Percentiles rank a stretch among this genome's conserved stretches.
Evolutionary conservation across 371 early-diverging fungal genomes (phyloP).

Genomic region (Lichtheimia ornata): DNA sequence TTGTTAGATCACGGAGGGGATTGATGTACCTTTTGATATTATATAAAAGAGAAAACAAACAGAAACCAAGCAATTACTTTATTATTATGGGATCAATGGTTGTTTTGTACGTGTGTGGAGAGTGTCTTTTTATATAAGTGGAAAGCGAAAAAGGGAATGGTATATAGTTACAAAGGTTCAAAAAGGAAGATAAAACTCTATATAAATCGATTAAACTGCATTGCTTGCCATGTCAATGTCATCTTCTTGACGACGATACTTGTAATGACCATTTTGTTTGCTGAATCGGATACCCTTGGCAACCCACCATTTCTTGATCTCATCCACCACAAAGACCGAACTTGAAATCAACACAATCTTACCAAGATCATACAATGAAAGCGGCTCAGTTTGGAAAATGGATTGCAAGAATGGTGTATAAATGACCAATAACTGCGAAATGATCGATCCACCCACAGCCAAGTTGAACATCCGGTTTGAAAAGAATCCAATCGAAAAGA

Average conservation of each 20-base stretch:
- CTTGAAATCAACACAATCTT: slow-evolving; percentile 69
- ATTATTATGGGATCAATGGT: too few relatives aligned
- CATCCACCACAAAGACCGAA: slow-evolving; percentile 82
- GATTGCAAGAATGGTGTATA: slow-evolving; percentile 89
- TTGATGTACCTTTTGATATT: not conserved
- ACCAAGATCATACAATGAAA: slow-evolving; percentile 70
- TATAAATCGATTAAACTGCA: slow-evolving; percentile 9
- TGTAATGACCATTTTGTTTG: not conserved
- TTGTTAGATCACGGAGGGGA: slow-evolving; percentile 62
- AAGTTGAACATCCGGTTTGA: slow-evolving; percentile 88
- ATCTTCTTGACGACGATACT: slow-evolving; percentile 5
- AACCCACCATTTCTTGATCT: slow-evolving; percentile 60
- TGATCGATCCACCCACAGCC: slow-evolving; percentile 78
- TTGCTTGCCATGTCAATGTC: slow-evolving; percentile 10
- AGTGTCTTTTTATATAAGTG: not conserved
- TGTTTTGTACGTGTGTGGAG: too few relatives aligned
- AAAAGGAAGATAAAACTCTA: not conserved
- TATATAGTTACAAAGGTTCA: slow-evolving; percentile 2
- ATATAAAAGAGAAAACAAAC: too few relatives aligned
- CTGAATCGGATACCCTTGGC: not conserved
- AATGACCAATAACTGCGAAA: slow-evolving; percentile 87
- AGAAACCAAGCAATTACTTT: too few relatives aligned
- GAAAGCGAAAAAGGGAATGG: not conserved
- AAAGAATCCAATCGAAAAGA: slow-evolving; percentile 78
- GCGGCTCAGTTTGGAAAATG: slow-evolving; percentile 91